Conservation (phyloP, 345 rosid genomes). For the Heritiera littoralis region DNA sequence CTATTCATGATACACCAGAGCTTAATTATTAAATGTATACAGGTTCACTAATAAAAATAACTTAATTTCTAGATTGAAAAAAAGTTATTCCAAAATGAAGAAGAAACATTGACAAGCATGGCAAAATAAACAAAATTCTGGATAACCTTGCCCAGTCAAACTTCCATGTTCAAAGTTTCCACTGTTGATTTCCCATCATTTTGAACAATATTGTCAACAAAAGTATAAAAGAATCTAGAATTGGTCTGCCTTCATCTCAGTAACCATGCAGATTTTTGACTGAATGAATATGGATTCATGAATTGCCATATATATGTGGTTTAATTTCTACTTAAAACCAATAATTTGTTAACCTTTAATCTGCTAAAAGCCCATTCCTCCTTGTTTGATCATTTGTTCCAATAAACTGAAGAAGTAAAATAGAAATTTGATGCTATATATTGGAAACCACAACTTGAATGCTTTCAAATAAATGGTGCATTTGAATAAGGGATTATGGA, state of each 20-base stretch:
- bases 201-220: background rate
- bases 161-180: constrained; percentile 2
- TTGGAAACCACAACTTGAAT: background rate
- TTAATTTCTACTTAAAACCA: background rate
- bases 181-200: constrained; percentile 1
- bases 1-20: background rate
- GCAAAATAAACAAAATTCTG: background rate
- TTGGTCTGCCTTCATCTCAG: background rate
- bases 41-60: background rate
- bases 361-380: background rate
- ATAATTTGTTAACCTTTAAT: background rate
- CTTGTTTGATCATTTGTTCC: background rate
- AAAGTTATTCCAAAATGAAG: background rate
- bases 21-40: background rate
- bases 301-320: background rate
- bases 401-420: background rate
- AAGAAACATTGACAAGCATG: background rate
- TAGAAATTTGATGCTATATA: background rate
- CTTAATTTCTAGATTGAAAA: background rate
- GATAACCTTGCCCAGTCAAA: background rate
- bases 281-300: constrained; percentile 4
- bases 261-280: background rate
- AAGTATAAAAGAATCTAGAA: background rate
- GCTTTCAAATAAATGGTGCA: background rate
- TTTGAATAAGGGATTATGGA: background rate